Conservation (phyloP, 2,329 filamentous ascomycete genomes). For the Onygenales sp. region DNA sequence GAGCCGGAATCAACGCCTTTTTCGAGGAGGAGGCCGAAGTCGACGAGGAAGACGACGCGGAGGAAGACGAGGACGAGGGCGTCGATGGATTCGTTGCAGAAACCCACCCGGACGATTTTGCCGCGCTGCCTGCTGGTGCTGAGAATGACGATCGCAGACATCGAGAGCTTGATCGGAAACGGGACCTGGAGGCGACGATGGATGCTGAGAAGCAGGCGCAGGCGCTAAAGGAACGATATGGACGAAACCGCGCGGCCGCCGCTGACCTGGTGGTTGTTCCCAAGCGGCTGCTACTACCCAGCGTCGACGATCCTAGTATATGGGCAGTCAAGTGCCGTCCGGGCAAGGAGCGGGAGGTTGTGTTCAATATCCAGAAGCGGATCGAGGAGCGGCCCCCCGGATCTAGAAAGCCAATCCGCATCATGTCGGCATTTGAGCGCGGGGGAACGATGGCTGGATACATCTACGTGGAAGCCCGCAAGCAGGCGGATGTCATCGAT, state of each 20-base stretch:
- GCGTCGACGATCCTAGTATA: constrained; percentile 90
- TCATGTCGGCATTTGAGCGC: constrained; percentile 87
- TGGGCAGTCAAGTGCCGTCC: constrained; percentile 91
- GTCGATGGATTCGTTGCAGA: constrained; percentile 80
- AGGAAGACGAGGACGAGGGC: constrained; percentile 79
- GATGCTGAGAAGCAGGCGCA: constrained; percentile 92
- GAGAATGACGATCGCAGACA: constrained; percentile 87
- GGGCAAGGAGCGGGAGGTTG: constrained; percentile 87
- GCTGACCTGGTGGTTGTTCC: constrained; percentile 69
- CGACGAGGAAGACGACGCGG: constrained; percentile 83
- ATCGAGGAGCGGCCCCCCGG: constrained; percentile 65
- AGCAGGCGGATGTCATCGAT: constrained; percentile 74
- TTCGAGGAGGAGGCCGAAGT: constrained; percentile 98
- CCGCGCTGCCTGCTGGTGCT: constrained; percentile 61
- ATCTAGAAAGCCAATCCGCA: constrained; percentile 70
- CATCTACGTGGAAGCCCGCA: constrained; percentile 86
- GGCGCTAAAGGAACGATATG: constrained; percentile 77
- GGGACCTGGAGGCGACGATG: constrained; percentile 76
- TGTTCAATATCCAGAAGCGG: constrained; percentile 80
- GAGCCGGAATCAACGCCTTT: constrained; percentile 70
- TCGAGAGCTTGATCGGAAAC: constrained; percentile 83
- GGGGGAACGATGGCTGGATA: constrained; percentile 84
- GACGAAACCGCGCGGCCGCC: constrained; percentile 60
- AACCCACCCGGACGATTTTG: constrained; percentile 81
- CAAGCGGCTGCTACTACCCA: constrained; percentile 77